Conservation (phyloP, 73 alveolate species). For the Paramecium octaurelia region DNA sequence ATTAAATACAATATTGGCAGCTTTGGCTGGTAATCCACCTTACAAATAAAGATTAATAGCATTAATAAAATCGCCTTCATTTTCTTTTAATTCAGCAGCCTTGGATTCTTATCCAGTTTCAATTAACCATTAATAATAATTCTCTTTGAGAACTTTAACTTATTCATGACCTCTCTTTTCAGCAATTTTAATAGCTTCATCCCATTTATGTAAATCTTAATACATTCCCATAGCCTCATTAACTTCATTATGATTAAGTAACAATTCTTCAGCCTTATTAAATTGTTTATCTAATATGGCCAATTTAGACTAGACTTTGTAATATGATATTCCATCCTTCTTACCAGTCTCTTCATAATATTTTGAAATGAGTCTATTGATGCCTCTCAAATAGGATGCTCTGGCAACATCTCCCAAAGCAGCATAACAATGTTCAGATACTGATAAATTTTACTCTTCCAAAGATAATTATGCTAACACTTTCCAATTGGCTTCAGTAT, state of each 20-base stretch:
- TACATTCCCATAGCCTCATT: constrained; percentile 99
- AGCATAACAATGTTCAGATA: constrained; percentile 99
- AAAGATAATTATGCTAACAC: constrained; percentile 94
- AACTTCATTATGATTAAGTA: constrained; percentile 96
- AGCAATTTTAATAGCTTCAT: constrained; percentile 98
- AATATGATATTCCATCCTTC: constrained; percentile 92
- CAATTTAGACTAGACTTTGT: constrained; percentile 97
- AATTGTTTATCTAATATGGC: constrained; percentile 98
- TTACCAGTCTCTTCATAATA: constrained; percentile 70
- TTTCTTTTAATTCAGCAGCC: constrained; percentile 99
- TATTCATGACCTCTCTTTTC: constrained; percentile 99
- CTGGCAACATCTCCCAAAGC: constrained; percentile 98
- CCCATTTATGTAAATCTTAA: constrained; percentile 99
- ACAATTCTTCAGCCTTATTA: constrained; percentile 98
- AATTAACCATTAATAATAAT: constrained; percentile 98
- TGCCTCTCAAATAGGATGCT: constrained; percentile 90
- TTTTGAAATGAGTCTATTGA: constrained; percentile 72
- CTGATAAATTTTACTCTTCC: constrained; percentile 96
- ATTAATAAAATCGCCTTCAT: constrained; percentile 97
- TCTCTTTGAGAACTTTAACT: constrained; percentile 93
- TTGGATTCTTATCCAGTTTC: constrained; percentile 90
- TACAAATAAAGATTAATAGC: constrained; percentile 98
- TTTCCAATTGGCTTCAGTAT: constrained; percentile 99
- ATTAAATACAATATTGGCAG: constrained; percentile 97
- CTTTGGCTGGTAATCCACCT: constrained; percentile 99